Evolutionary conservation across 257 asterid species (phyloP).

Genomic region (Sherardia arvensis): DNA sequence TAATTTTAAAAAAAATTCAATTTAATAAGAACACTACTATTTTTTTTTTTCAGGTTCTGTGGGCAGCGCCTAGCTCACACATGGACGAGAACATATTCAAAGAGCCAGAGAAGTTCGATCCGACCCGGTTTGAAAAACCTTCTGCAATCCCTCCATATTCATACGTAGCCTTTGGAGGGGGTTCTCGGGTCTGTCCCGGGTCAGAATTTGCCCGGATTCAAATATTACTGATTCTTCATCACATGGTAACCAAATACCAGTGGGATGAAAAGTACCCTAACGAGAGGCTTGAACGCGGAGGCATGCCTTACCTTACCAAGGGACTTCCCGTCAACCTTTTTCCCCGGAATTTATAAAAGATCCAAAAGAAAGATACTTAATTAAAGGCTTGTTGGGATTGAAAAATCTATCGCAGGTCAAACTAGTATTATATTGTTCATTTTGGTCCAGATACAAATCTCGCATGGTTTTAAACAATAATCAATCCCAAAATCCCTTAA

Average conservation of each 20-base stretch:
- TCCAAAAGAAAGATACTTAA: background rate
- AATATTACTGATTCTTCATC: constrained; percentile 3
- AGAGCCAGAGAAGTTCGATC: constrained; percentile 9
- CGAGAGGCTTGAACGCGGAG: constrained; percentile 5
- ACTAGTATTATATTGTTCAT: no score
- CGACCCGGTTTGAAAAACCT: constrained; percentile 4
- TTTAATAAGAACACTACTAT: no score
- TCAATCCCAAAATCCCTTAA: no score
- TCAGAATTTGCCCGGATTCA: constrained; percentile 6
- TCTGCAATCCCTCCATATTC: constrained; percentile 7
- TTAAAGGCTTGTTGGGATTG: no score
- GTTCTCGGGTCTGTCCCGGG: constrained; percentile 10
- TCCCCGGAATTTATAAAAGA: constrained; percentile 1
- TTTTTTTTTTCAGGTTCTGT: background rate
- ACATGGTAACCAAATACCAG: constrained; percentile 6
- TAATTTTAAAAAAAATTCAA: no score
- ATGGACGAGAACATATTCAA: constrained; percentile 9
- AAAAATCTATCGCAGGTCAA: no score
- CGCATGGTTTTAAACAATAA: no score
- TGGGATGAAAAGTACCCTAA: background rate
- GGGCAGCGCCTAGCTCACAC: constrained; percentile 7
- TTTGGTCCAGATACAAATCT: no score
- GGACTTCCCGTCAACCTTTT: constrained; percentile 2
- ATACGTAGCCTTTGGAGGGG: constrained; percentile 6
- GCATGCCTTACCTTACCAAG: constrained; percentile 10